Percentiles rank a stretch among this genome's conserved stretches.
These are phyloP conservation scores for Passiflora organensis DNA, from an alignment of 345 rosid genomes.

Conservation along the genomic window DNA sequence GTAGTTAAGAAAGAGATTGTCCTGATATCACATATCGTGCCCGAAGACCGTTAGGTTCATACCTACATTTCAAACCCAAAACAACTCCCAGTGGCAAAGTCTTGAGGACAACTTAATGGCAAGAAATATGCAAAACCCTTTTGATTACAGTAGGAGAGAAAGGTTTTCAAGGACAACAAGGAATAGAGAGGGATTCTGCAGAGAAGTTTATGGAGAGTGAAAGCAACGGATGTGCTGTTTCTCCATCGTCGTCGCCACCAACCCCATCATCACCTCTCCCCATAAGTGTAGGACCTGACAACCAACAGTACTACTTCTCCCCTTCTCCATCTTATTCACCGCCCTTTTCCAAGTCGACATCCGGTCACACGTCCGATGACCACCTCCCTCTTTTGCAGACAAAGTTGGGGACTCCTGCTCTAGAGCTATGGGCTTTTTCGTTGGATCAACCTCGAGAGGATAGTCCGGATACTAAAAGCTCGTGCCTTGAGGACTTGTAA, in stretches of 20 bases:
- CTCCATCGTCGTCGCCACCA: slow-evolving; percentile 43
- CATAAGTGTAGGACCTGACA: slow-evolving; percentile 46
- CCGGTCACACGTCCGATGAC: slow-evolving; percentile 29
- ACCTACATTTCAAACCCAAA: slow-evolving; percentile 23
- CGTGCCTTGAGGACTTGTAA: slow-evolving; percentile 49
- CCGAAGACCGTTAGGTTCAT: slow-evolving; percentile 20
- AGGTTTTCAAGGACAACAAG: too few relatives aligned
- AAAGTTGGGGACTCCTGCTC: slow-evolving; percentile 8
- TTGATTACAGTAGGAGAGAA: too few relatives aligned
- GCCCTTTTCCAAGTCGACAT: slow-evolving; percentile 37
- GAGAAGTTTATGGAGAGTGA: neutral
- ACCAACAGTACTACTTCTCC: slow-evolving; percentile 33
- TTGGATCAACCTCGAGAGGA: slow-evolving; percentile 20
- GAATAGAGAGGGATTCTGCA: too few relatives aligned
- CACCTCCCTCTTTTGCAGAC: slow-evolving; percentile 37
- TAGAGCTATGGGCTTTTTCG: slow-evolving; percentile 33
- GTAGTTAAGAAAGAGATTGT: too few relatives aligned
- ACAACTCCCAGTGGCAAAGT: neutral
- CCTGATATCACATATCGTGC: neutral
- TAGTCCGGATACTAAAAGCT: slow-evolving; percentile 9
- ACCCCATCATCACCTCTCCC: slow-evolving; percentile 65
- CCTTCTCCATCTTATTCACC: slow-evolving; percentile 44
- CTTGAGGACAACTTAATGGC: too few relatives aligned
- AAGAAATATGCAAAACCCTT: too few relatives aligned
- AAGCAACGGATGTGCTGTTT: slow-evolving; percentile 1